Percentiles rank a stretch among this genome's conserved stretches.
Evolutionary conservation across 768 basidiomycete species (phyloP).

Genomic region (Boletus coccyginus): DNA sequence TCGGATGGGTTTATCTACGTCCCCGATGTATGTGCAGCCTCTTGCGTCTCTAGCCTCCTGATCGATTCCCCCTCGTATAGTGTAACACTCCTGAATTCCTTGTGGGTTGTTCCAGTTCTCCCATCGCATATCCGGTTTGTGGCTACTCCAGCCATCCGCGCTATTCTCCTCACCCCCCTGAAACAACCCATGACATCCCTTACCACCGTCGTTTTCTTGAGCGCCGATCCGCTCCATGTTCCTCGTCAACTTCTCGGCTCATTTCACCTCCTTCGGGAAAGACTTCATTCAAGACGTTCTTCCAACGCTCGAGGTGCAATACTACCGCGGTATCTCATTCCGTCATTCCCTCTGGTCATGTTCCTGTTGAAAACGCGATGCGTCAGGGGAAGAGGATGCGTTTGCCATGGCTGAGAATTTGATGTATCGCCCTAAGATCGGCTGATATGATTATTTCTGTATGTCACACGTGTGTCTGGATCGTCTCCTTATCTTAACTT

Average conservation of each 20-base stretch:
- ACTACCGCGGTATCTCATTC: constrained; percentile 14
- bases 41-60: neutral
- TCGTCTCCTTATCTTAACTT: constrained; percentile 6
- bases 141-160: constrained; percentile 30
- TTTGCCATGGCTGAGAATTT: constrained; percentile 32
- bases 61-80: constrained; percentile 3
- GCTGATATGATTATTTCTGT: constrained; percentile 13
- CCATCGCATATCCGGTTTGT: constrained; percentile 27
- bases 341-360: constrained; percentile 14
- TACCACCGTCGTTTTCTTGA: constrained; percentile 7
- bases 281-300: constrained; percentile 24
- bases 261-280: constrained; percentile 15
- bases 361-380: constrained; percentile 19
- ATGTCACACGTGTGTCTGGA: constrained; percentile 22
- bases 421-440: constrained; percentile 12
- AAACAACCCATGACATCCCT: constrained; percentile 5
- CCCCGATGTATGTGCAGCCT: constrained; percentile 19
- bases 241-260: constrained; percentile 9
- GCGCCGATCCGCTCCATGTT: constrained; percentile 20
- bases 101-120: constrained; percentile 31
- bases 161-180: neutral
- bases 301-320: constrained; percentile 29
- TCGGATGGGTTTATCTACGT: constrained; percentile 29
- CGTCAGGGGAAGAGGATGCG: constrained; percentile 30
- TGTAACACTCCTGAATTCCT: constrained; percentile 31